phyloP scores from a whole-genome alignment of 2,329 filamentous ascomycete species.

The Pseudogymnoascus verrucosus region DNA sequence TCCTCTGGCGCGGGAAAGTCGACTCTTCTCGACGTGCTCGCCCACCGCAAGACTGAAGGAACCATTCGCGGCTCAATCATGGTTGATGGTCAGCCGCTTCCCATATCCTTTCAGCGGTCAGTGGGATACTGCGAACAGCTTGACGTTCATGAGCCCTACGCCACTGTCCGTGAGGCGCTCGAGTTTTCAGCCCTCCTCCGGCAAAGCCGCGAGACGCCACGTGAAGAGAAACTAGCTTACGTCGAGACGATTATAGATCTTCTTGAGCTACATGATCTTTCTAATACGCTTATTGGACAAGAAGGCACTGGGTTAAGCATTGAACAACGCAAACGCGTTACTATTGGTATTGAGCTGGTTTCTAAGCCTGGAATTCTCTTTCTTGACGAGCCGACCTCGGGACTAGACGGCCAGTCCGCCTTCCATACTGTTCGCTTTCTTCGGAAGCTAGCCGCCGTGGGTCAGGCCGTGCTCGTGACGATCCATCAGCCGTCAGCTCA shows the following conservation, averaged over 20 bases:
- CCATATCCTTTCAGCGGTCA: conserved; percentile 71
- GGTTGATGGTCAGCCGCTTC: conserved; percentile 57
- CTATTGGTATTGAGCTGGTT: conserved; percentile 51
- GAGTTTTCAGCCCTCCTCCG: conserved; percentile 83
- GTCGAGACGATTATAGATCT: conserved; percentile 71
- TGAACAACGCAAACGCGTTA: conserved; percentile 54
- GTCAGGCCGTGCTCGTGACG: conserved; percentile 47
- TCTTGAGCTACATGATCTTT: conserved; percentile 59
- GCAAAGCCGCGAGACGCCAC: conserved; percentile 64
- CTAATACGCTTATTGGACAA: conserved; percentile 56
- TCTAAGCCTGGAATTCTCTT: conserved; percentile 52
- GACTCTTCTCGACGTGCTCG: conserved; percentile 75
- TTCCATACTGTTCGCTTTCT: conserved; percentile 58
- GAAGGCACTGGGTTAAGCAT: conserved; percentile 54
- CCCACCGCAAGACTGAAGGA: conserved; percentile 79
- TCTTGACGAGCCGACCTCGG: conserved; percentile 53
- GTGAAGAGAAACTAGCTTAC: conserved; percentile 70
- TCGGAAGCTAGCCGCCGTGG: conserved; percentile 48
- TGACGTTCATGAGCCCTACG: conserved; percentile 75
- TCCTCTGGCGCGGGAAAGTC: conserved; percentile 74
- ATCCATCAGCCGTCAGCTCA: conserved; percentile 48
- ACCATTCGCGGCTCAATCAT: conserved; percentile 78
- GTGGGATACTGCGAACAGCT: conserved; percentile 82
- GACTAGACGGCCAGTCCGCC: conserved; percentile 55
- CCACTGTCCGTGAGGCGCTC: conserved; percentile 81